Percentiles rank a stretch among this genome's conserved stretches.
phyloP scores from a whole-genome alignment of 1,284 basidiomycete species.

The Malassezia brasiliensis region DNA sequence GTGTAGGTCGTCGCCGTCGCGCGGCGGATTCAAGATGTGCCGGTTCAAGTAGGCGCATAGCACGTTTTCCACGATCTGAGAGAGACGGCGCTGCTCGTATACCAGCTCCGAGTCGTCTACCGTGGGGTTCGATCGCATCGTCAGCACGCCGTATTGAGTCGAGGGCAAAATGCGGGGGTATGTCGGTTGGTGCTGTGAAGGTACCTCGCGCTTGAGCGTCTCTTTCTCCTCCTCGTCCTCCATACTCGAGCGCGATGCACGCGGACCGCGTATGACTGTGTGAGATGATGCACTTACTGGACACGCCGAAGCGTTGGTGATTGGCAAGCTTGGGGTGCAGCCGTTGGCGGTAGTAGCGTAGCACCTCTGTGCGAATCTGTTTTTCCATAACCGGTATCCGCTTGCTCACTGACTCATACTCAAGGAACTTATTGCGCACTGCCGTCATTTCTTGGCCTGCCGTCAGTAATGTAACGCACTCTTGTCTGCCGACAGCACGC shows the following conservation, averaged over 20 bases:
- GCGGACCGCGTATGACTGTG: slow-evolving; percentile 4
- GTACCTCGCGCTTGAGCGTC: not conserved
- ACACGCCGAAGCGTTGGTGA: not conserved
- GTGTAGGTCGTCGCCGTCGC: not conserved
- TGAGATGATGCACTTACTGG: not conserved
- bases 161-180: slow-evolving; percentile 11
- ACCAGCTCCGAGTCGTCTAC: slow-evolving; percentile 10
- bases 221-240: not conserved
- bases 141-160: slow-evolving; percentile 13
- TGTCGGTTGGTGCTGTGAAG: not conserved
- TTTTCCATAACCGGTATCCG: slow-evolving; percentile 37
- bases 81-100: slow-evolving; percentile 34
- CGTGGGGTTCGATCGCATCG: slow-evolving; percentile 6
- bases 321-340: slow-evolving; percentile 4
- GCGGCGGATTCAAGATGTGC: slow-evolving; percentile 9
- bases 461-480: slow-evolving; percentile 16
- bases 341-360: slow-evolving; percentile 39
- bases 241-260: not conserved
- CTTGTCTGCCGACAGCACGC: slow-evolving; percentile 45
- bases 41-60: slow-evolving; percentile 42
- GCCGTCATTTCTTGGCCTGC: slow-evolving; percentile 40
- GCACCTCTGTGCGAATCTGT: slow-evolving; percentile 35
- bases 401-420: slow-evolving; percentile 42
- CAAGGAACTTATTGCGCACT: slow-evolving; percentile 40
- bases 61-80: slow-evolving; percentile 36